Conservation (phyloP, 768 basidiomycete species). For the Pulveroboletus sp. region DNA sequence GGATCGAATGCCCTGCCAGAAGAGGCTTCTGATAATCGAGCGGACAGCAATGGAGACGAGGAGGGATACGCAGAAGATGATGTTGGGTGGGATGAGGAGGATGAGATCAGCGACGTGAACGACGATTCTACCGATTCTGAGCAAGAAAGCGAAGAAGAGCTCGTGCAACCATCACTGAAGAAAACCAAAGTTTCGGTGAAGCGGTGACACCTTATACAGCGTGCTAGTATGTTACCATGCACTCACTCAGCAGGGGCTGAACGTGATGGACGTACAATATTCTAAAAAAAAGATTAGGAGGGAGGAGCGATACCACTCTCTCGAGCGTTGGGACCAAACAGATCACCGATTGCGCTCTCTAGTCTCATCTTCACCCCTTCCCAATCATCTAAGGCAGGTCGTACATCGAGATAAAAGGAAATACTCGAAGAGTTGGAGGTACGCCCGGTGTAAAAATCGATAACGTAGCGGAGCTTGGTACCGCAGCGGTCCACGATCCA, state of each 20-base stretch:
- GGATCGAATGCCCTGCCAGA: conserved; percentile 22
- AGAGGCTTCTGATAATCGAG: conserved; percentile 36
- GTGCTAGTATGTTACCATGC: conserved; percentile 11
- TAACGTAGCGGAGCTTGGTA: conserved; percentile 83
- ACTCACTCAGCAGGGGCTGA: conserved; percentile 2
- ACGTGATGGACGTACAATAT: conserved; percentile 8
- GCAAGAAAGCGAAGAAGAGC: conserved; percentile 45
- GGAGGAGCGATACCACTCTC: conserved; percentile 17
- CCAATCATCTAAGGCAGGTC: conserved; percentile 93
- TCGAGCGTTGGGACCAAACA: conserved; percentile 24
- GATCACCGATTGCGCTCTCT: conserved; percentile 47
- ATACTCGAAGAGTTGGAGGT: conserved; percentile 44
- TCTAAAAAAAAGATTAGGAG: conserved; percentile 5
- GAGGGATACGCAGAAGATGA: conserved; percentile 34
- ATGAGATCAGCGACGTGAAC: conserved; percentile 57
- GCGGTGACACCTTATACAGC: conserved; percentile 29
- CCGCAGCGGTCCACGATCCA: conserved; percentile 97
- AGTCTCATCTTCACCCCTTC: conserved; percentile 86
- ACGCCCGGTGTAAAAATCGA: conserved; percentile 95
- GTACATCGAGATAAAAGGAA: conserved; percentile 90
- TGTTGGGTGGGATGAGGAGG: conserved; percentile 53
- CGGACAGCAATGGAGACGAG: conserved; percentile 40
- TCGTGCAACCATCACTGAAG: conserved; percentile 48
- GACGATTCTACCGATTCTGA: conserved; percentile 40
- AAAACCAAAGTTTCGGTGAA: conserved; percentile 49